Evolutionary conservation across 345 rosid species (phyloP).

Genomic region (Moringa oleifera): DNA sequence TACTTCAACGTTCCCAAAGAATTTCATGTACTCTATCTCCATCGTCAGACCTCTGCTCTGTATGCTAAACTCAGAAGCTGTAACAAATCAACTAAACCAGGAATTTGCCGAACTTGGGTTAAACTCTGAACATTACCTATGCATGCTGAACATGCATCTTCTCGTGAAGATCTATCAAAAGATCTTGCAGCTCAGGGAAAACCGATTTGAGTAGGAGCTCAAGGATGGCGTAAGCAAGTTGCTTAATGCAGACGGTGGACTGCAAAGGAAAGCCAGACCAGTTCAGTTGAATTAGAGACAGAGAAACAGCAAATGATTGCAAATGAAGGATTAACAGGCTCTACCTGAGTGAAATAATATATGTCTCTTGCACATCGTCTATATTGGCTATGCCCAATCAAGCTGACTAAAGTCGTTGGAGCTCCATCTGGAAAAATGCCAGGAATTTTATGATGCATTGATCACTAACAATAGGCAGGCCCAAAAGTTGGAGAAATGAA

Average conservation of each 20-base stretch:
- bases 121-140: neutral
- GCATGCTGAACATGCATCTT: constrained; percentile 25
- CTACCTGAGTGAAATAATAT: constrained; percentile 91
- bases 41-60: neutral
- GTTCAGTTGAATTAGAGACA: neutral
- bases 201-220: constrained; percentile 67
- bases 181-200: constrained; percentile 83
- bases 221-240: constrained; percentile 68
- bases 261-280: constrained; percentile 22
- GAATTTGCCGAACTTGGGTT: too few relatives aligned
- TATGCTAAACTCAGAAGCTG: neutral
- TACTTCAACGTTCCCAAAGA: constrained; percentile 4
- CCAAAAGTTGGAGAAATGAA: neutral
- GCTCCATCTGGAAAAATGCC: constrained; percentile 68
- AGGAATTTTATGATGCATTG: neutral
- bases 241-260: constrained; percentile 91
- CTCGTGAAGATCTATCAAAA: constrained; percentile 56
- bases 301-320: too few relatives aligned
- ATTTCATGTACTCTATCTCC: neutral
- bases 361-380: constrained; percentile 91
- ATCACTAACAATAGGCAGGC: neutral
- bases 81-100: too few relatives aligned
- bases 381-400: constrained; percentile 88
- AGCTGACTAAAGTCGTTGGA: constrained; percentile 82
- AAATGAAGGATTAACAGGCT: neutral